Percentiles rank a stretch among this genome's conserved stretches.
These are phyloP conservation scores for Colletotrichum lindemuthianum DNA, from an alignment of 2,329 filamentous ascomycete species.

Conservation along the genomic window DNA sequence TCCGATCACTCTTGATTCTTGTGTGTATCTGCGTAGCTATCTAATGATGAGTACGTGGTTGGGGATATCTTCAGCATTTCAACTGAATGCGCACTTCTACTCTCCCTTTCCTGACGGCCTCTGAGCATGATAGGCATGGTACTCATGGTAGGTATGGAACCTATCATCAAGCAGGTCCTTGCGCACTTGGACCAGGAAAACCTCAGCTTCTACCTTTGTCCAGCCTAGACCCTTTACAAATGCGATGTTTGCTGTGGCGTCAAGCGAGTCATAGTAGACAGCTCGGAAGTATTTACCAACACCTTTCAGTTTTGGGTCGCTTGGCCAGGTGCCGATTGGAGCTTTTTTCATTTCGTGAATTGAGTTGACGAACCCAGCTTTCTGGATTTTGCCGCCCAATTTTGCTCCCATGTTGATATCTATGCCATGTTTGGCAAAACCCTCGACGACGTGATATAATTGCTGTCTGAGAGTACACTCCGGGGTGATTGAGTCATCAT, in stretches of 20 bases:
- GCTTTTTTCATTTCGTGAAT: slow-evolving; percentile 44
- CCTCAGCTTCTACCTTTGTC: slow-evolving; percentile 2
- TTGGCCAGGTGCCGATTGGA: slow-evolving; percentile 53
- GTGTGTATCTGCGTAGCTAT: too few species aligned
- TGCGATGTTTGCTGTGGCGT: not conserved
- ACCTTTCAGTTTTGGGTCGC: slow-evolving; percentile 51
- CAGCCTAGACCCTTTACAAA: slow-evolving; percentile 21
- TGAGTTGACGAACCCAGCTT: slow-evolving; percentile 43
- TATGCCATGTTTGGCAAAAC: slow-evolving; percentile 38
- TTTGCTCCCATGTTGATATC: slow-evolving; percentile 37
- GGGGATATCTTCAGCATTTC: too few species aligned
- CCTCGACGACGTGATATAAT: slow-evolving; percentile 33
- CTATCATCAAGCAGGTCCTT: not conserved
- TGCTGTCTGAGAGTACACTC: slow-evolving; percentile 13
- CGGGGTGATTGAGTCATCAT: slow-evolving; percentile 39
- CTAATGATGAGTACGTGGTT: too few species aligned
- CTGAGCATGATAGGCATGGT: not conserved
- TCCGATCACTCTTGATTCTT: too few species aligned
- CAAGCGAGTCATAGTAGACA: not conserved
- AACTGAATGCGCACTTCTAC: not conserved
- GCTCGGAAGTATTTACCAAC: slow-evolving; percentile 43
- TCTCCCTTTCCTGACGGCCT: not conserved
- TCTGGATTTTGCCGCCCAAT: slow-evolving; percentile 30
- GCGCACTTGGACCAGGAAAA: slow-evolving; percentile 6
- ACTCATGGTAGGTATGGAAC: not conserved